Evolutionary conservation across 1,139 yeast species (phyloP).

Genomic region (Kodamaea anthophila): DNA sequence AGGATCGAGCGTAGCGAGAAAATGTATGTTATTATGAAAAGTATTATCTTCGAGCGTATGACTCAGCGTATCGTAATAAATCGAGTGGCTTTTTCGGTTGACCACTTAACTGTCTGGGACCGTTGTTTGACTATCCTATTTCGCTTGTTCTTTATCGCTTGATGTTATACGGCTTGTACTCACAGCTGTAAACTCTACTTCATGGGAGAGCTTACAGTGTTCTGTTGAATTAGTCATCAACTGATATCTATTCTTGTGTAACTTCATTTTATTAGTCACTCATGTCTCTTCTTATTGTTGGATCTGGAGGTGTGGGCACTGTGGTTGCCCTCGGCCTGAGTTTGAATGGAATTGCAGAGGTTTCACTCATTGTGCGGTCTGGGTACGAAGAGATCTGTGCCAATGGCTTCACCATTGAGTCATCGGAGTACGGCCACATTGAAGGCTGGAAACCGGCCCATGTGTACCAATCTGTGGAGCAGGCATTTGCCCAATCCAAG

Average conservation of each 20-base stretch:
- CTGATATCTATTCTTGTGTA: neutral
- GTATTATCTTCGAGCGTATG: too few species aligned
- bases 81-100: too few species aligned
- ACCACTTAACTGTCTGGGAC: too few species aligned
- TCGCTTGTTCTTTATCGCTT: too few species aligned
- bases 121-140: too few species aligned
- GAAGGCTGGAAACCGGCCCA: conserved; percentile 49
- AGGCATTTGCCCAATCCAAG: conserved; percentile 36
- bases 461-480: conserved; percentile 36
- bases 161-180: too few species aligned
- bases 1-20: neutral
- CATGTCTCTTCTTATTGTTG: conserved; percentile 28
- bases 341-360: conserved; percentile 19
- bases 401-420: conserved; percentile 55
- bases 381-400: conserved; percentile 48
- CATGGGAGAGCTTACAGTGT: too few species aligned
- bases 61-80: too few species aligned
- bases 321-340: conserved; percentile 17
- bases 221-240: too few species aligned
- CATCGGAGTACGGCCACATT: conserved; percentile 55
- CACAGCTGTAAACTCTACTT: too few species aligned
- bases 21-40: too few species aligned
- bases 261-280: conserved; percentile 18
- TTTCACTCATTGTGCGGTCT: conserved; percentile 61
- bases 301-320: conserved; percentile 34